Evolutionary conservation across 495 filamentous ascomycete genomes (phyloP).

Genomic region (Rhypophila decipiens): DNA sequence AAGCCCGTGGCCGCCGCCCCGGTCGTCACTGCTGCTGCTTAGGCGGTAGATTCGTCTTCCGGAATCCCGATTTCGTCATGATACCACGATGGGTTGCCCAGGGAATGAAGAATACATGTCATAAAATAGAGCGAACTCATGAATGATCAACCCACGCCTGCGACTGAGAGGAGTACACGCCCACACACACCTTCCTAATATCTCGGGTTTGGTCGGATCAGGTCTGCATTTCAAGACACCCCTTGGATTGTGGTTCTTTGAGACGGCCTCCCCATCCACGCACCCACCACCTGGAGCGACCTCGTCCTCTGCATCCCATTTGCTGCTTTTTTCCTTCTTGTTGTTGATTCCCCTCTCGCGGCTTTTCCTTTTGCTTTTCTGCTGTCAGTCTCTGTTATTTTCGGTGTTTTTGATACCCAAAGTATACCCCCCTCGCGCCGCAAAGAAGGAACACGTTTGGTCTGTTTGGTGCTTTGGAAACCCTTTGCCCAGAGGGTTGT

Average conservation of each 20-base stretch:
- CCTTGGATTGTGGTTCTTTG: slow-evolving; percentile 36
- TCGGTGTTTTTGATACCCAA: slow-evolving; percentile 29
- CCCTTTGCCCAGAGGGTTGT: neutral
- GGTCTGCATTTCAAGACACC: slow-evolving; percentile 54
- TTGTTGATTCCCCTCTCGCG: slow-evolving; percentile 16
- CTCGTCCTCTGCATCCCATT: slow-evolving; percentile 8
- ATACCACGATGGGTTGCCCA: slow-evolving; percentile 8
- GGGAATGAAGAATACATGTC: slow-evolving; percentile 12
- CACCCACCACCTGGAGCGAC: neutral
- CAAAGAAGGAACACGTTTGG: neutral
- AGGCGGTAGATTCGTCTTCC: slow-evolving; percentile 24
- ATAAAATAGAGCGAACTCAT: slow-evolving; percentile 26
- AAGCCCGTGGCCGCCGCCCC: slow-evolving; percentile 34
- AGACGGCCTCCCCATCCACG: neutral
- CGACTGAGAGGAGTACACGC: slow-evolving; percentile 14
- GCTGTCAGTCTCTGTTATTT: slow-evolving; percentile 13
- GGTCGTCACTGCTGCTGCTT: slow-evolving; percentile 42
- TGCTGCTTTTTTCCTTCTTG: slow-evolving; percentile 15
- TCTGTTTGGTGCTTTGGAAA: neutral
- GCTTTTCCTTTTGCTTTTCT: slow-evolving; percentile 9
- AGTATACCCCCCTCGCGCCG: slow-evolving; percentile 18
- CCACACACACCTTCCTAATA: slow-evolving; percentile 25
- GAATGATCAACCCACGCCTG: slow-evolving; percentile 10
- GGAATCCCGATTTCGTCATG: slow-evolving; percentile 6
- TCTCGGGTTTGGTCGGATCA: slow-evolving; percentile 41